phyloP scores from a whole-genome alignment of 495 filamentous ascomycete genomes.

The Penicillium herquei region DNA sequence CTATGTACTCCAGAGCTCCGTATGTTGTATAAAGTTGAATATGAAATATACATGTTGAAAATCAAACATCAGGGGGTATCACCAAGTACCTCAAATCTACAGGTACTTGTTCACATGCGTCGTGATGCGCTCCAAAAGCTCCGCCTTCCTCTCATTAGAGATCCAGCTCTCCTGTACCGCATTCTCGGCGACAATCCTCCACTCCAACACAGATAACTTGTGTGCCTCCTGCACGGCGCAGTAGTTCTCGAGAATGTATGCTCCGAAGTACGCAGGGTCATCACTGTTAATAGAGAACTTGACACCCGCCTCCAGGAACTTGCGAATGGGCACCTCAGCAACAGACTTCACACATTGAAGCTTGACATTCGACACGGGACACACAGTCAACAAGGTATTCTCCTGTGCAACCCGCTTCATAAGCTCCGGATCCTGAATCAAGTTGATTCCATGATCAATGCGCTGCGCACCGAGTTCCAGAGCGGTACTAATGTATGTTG shows the following conservation, averaged over 20 bases:
- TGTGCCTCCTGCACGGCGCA: slow-evolving; percentile 74
- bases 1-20: background rate
- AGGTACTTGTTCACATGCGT: slow-evolving; percentile 33
- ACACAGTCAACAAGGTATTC: slow-evolving; percentile 63
- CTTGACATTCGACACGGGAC: slow-evolving; percentile 71
- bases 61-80: background rate
- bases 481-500: slow-evolving; percentile 62
- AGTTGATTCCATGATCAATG: slow-evolving; percentile 71
- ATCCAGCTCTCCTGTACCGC: slow-evolving; percentile 64
- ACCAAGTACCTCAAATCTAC: background rate
- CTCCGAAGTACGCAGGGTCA: slow-evolving; percentile 80
- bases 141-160: slow-evolving; percentile 39
- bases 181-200: slow-evolving; percentile 60
- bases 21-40: slow-evolving; percentile 3
- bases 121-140: slow-evolving; percentile 38
- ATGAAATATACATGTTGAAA: slow-evolving; percentile 12
- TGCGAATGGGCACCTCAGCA: slow-evolving; percentile 59
- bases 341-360: slow-evolving; percentile 58
- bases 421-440: slow-evolving; percentile 60
- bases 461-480: slow-evolving; percentile 59
- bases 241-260: slow-evolving; percentile 74
- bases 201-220: slow-evolving; percentile 57
- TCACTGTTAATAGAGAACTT: slow-evolving; percentile 72
- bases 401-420: slow-evolving; percentile 55
- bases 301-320: slow-evolving; percentile 63